Evolutionary conservation across 2,329 filamentous ascomycete genomes (phyloP).

Genomic region (Penicillium sp.): DNA sequence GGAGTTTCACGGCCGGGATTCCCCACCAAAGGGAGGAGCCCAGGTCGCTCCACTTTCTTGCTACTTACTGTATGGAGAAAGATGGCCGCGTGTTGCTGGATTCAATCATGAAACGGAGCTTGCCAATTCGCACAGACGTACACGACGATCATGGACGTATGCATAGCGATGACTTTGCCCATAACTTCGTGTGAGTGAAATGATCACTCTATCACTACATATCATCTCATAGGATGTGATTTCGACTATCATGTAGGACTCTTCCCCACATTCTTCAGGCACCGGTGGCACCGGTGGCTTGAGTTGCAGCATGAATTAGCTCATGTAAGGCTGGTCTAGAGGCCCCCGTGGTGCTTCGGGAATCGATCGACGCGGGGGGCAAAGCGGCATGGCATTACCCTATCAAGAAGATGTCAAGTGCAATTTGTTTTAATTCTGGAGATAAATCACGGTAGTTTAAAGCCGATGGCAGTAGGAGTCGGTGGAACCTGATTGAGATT

Average conservation of each 20-base stretch:
- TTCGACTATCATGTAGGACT: background rate
- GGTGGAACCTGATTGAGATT: background rate
- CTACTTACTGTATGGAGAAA: background rate
- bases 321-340: background rate
- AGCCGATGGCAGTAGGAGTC: background rate
- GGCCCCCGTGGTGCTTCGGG: slow-evolving; percentile 26
- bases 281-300: slow-evolving; percentile 19
- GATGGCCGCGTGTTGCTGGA: slow-evolving; percentile 11
- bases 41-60: background rate
- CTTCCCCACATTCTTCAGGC: slow-evolving; percentile 16
- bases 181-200: background rate
- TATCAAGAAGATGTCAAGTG: background rate
- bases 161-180: background rate
- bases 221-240: background rate
- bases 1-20: background rate
- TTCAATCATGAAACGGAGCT: slow-evolving; percentile 18
- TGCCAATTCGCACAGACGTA: background rate
- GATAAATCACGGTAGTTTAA: no score
- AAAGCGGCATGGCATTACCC: background rate
- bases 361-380: slow-evolving; percentile 23
- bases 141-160: background rate
- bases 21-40: slow-evolving; percentile 2
- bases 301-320: slow-evolving; percentile 4
- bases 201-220: background rate
- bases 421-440: no score